Percentiles rank a stretch among this genome's conserved stretches.
phyloP scores from a whole-genome alignment of 805 yeast genomes.

The Wickerhamiella sergipiensis region DNA sequence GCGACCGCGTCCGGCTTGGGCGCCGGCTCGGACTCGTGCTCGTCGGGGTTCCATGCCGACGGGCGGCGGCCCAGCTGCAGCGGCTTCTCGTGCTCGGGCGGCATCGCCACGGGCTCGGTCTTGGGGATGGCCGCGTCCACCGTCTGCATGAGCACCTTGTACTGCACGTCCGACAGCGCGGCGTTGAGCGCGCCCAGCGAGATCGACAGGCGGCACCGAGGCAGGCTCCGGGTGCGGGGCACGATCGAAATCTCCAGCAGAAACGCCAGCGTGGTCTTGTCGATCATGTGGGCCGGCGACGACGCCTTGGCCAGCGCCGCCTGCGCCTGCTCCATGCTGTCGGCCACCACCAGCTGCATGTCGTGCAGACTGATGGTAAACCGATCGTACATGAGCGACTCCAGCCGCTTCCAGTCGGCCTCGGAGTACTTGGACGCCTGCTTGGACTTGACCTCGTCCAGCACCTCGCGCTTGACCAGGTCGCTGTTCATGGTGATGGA shows the following conservation, averaged over 20 bases:
- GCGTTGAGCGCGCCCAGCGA: conserved; percentile 60
- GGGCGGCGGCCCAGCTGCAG: background rate
- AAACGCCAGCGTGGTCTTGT: conserved; percentile 60
- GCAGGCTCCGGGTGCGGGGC: conserved; percentile 62
- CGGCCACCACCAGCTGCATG: conserved; percentile 51
- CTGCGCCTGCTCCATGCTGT: background rate
- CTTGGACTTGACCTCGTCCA: conserved; percentile 50
- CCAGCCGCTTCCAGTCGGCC: conserved; percentile 64
- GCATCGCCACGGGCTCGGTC: conserved; percentile 9
- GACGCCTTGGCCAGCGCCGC: conserved; percentile 38
- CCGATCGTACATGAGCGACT: conserved; percentile 77
- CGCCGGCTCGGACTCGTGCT: background rate
- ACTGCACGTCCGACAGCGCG: conserved; percentile 75
- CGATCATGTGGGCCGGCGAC: conserved; percentile 52
- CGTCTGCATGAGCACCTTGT: conserved; percentile 71
- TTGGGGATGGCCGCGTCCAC: conserved; percentile 59
- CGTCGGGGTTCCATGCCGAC: background rate
- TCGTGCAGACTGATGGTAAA: conserved; percentile 65
- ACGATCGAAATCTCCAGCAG: conserved; percentile 71
- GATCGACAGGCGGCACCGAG: conserved; percentile 62
- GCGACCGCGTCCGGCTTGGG: background rate
- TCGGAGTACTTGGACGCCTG: conserved; percentile 41
- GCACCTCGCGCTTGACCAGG: conserved; percentile 38
- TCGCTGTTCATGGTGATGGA: conserved; percentile 77
- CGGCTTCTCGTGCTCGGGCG: background rate